Evolutionary conservation across 768 basidiomycete genomes (phyloP).

Genomic region (Russula brevipes): DNA sequence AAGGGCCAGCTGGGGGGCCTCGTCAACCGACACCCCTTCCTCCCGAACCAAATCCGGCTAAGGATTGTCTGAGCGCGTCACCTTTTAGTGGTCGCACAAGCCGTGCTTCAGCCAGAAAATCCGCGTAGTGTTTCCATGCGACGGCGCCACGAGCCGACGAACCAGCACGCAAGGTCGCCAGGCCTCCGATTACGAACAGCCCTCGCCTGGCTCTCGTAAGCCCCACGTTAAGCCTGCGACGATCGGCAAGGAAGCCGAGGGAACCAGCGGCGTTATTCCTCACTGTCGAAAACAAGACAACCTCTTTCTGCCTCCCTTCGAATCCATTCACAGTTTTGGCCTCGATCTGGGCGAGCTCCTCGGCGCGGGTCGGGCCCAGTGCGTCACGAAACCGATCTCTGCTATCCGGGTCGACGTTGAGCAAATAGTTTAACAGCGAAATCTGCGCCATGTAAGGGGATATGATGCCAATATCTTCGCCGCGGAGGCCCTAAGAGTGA

Average conservation of each 20-base stretch:
- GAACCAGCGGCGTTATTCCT: conserved; percentile 70
- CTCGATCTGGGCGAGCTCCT: conserved; percentile 66
- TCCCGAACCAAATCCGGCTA: conserved; percentile 6
- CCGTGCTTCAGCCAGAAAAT: conserved; percentile 47
- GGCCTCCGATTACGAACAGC: conserved; percentile 74
- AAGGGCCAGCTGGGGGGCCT: too few relatives aligned
- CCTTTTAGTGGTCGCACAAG: conserved; percentile 49
- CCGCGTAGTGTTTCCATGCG: conserved; percentile 58
- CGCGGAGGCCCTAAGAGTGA: conserved; percentile 47
- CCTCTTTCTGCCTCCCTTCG: conserved; percentile 89
- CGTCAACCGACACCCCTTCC: too few relatives aligned
- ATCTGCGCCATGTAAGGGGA: conserved; percentile 91
- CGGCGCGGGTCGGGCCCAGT: conserved; percentile 60
- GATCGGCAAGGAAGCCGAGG: conserved; percentile 87
- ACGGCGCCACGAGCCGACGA: conserved; percentile 29
- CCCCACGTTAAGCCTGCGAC: conserved; percentile 83
- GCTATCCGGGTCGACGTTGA: conserved; percentile 52
- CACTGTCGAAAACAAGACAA: conserved; percentile 89
- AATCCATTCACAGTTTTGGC: conserved; percentile 94
- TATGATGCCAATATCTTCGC: conserved; percentile 84
- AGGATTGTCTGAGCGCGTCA: conserved; percentile 25
- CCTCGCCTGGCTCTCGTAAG: conserved; percentile 84
- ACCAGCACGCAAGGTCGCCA: conserved; percentile 55
- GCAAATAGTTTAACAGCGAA: conserved; percentile 59
- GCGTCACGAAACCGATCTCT: conserved; percentile 49